These are phyloP conservation scores for Leishmania amazonensis DNA, from an alignment of 208 protist genomes.

Conservation along the genomic window DNA sequence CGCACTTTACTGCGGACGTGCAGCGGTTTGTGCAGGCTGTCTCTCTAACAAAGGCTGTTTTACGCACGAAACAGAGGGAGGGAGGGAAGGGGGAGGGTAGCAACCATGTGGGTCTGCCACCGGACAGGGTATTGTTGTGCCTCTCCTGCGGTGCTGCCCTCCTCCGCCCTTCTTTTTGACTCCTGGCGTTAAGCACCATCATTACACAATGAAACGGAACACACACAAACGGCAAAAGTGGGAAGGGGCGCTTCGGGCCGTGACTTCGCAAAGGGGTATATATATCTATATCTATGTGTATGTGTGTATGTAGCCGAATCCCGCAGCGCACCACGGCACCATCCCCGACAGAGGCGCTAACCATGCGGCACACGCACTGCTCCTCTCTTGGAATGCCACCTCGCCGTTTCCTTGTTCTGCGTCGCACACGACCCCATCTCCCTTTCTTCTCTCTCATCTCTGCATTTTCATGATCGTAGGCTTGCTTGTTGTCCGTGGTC, in stretches of 20 bases:
- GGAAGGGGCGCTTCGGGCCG: not conserved
- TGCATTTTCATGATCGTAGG: not conserved
- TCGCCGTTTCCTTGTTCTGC: conserved; percentile 2
- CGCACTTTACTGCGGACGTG: not conserved
- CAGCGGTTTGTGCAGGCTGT: not conserved
- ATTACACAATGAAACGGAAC: not conserved
- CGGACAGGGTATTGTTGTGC: not conserved
- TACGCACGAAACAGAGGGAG: not conserved
- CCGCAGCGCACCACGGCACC: not conserved
- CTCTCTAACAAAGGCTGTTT: not conserved
- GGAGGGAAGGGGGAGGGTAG: not conserved
- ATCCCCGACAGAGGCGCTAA: not conserved
- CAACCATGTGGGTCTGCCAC: not conserved
- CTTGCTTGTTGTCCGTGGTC: not conserved
- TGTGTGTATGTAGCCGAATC: not conserved
- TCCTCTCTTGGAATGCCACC: conserved; percentile 7
- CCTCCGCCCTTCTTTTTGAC: not conserved
- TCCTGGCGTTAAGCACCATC: not conserved
- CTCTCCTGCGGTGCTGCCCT: not conserved
- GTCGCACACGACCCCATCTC: not conserved
- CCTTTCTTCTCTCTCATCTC: not conserved
- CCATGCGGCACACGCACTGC: conserved; percentile 1
- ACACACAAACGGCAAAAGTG: not conserved
- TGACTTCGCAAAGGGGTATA: too few relatives aligned
- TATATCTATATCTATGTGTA: too few relatives aligned